Percentiles rank a stretch among this genome's conserved stretches.
Conservation (phyloP, 192 early-diverging fungal genomes). For the Geranomyces michiganensis region DNA sequence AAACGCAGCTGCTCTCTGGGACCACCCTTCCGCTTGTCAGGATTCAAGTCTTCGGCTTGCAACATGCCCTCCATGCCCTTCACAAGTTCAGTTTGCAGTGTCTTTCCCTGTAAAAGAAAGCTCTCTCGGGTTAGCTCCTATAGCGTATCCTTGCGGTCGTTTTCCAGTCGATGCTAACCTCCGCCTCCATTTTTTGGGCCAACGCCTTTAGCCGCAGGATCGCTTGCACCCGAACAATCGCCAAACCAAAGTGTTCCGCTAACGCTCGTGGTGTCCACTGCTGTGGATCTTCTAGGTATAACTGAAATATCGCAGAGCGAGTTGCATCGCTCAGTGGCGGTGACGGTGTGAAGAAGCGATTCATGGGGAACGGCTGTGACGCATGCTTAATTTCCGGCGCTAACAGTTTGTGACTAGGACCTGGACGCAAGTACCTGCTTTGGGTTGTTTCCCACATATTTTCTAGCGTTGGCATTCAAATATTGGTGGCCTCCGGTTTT, state of each 20-base stretch:
- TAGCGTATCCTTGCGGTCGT: not conserved
- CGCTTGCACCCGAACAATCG: slow-evolving; percentile 87
- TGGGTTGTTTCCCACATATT: slow-evolving; percentile 12
- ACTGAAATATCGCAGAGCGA: slow-evolving; percentile 73
- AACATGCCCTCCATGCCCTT: slow-evolving; percentile 86
- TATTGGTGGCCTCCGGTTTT: slow-evolving; percentile 1
- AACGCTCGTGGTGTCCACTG: slow-evolving; percentile 70
- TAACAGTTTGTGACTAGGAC: not conserved
- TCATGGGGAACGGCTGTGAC: slow-evolving; percentile 81
- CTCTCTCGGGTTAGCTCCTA: too few relatives aligned
- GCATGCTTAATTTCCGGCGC: not conserved
- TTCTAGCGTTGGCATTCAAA: not conserved
- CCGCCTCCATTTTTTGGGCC: slow-evolving; percentile 71
- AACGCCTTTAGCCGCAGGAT: slow-evolving; percentile 84
- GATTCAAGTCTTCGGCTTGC: slow-evolving; percentile 46
- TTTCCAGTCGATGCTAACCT: slow-evolving; percentile 45
- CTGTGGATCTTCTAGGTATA: slow-evolving; percentile 62
- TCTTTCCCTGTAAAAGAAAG: slow-evolving; percentile 41
- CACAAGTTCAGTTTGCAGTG: slow-evolving; percentile 69
- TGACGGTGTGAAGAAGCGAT: slow-evolving; percentile 79
- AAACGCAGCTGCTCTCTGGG: slow-evolving; percentile 40
- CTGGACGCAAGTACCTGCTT: slow-evolving; percentile 10
- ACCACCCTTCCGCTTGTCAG: not conserved
- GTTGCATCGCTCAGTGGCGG: slow-evolving; percentile 71
- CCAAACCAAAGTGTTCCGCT: slow-evolving; percentile 69